Percentiles rank a stretch among this genome's conserved stretches.
phyloP scores from a whole-genome alignment of 768 basidiomycete species.

The Boletus insuetus region DNA sequence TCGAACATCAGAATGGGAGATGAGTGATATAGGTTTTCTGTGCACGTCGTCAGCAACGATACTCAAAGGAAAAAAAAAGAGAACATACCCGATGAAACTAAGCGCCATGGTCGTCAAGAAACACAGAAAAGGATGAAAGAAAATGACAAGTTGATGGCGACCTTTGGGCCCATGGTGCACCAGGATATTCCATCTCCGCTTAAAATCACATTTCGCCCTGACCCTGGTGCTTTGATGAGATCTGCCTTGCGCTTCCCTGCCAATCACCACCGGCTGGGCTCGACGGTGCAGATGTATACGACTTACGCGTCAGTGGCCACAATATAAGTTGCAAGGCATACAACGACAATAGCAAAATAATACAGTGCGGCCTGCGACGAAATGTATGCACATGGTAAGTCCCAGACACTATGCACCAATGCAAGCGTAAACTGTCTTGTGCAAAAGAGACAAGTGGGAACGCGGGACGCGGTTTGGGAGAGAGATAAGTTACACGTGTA shows the following conservation, averaged over 20 bases:
- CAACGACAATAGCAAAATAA: neutral
- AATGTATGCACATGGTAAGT: conserved; percentile 1
- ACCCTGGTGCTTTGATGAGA: too few relatives aligned
- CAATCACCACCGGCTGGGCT: too few relatives aligned
- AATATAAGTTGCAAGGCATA: neutral
- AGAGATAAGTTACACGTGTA: conserved; percentile 19
- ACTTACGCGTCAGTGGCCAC: too few relatives aligned
- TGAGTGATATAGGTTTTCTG: conserved; percentile 86
- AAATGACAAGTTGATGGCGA: conserved; percentile 14
- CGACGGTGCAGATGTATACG: too few relatives aligned
- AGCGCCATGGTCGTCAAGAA: conserved; percentile 51
- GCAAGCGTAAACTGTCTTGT: neutral
- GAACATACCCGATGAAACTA: conserved; percentile 69
- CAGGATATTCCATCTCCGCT: conserved; percentile 28
- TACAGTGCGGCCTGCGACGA: conserved; percentile 12
- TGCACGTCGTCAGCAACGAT: conserved; percentile 12
- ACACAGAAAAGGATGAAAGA: conserved; percentile 12
- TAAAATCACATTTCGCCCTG: conserved; percentile 7
- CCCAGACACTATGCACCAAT: neutral
- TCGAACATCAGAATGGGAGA: conserved; percentile 88
- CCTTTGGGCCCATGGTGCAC: conserved; percentile 11
- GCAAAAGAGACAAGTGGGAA: neutral
- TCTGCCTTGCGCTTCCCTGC: too few relatives aligned
- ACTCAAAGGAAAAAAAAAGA: neutral
- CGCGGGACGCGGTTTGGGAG: neutral